phyloP scores from a whole-genome alignment of 352 stramenopile species.

The Phytophthora podocarpi region DNA sequence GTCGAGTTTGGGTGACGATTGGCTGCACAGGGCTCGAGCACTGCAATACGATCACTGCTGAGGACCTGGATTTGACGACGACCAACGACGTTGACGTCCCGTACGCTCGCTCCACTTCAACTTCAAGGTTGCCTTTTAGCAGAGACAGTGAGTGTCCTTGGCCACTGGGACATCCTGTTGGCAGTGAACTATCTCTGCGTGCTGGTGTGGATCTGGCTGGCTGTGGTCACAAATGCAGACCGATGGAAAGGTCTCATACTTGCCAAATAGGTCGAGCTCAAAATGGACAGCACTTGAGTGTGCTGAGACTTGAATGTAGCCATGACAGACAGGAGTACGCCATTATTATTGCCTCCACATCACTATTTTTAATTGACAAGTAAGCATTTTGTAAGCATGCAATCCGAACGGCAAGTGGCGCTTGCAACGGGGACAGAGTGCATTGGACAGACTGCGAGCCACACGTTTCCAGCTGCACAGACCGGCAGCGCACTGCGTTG shows the following conservation, averaged over 20 bases:
- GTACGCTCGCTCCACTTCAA: conserved; percentile 26
- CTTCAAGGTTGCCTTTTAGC: conserved; percentile 25
- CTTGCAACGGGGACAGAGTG: too few species aligned
- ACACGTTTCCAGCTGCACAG: not conserved
- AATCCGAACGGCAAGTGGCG: too few species aligned
- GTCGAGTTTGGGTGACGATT: conserved; percentile 20
- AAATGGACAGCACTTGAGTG: too few species aligned
- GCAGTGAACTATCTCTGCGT: conserved; percentile 1
- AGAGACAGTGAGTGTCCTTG: too few species aligned
- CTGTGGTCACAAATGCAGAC: conserved; percentile 8
- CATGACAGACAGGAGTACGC: conserved; percentile 8
- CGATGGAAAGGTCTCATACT: not conserved
- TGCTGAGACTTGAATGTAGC: conserved; percentile 6
- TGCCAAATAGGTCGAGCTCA: too few species aligned
- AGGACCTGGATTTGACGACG: conserved; percentile 11
- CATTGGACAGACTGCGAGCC: not conserved
- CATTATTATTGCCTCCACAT: conserved; percentile 13
- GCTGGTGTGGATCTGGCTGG: not conserved
- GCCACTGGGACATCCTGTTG: not conserved
- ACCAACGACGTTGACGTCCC: conserved; percentile 9
- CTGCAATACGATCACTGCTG: not conserved
- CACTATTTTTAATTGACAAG: too few species aligned
- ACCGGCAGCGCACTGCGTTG: conserved; percentile 16
- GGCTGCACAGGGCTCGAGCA: conserved; percentile 10
- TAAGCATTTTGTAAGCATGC: too few species aligned